Conservation (phyloP, 2,329 filamentous ascomycete genomes). For the Trichoderma sp. region DNA sequence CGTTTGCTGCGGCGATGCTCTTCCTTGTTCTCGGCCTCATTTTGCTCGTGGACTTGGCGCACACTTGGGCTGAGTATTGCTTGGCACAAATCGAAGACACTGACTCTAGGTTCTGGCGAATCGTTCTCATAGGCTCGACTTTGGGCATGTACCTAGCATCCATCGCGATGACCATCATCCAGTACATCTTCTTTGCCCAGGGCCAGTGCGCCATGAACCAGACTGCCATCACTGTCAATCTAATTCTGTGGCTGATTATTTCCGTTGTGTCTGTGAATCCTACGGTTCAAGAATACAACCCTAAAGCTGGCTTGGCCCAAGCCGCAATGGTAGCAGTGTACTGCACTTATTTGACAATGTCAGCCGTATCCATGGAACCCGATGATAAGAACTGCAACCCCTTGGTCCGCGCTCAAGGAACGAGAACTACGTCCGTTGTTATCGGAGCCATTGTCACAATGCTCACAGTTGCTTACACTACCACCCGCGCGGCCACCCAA, state of each 20-base stretch:
- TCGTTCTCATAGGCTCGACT: slow-evolving; percentile 86
- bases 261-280: slow-evolving; percentile 89
- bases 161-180: slow-evolving; percentile 89
- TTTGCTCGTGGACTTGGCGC: slow-evolving; percentile 89
- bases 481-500: slow-evolving; percentile 92
- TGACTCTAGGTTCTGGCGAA: slow-evolving; percentile 82
- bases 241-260: slow-evolving; percentile 78
- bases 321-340: slow-evolving; percentile 96
- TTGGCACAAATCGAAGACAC: slow-evolving; percentile 88
- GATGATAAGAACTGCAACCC: slow-evolving; percentile 94
- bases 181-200: slow-evolving; percentile 94
- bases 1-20: slow-evolving; percentile 83
- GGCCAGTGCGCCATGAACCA: slow-evolving; percentile 92
- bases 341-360: slow-evolving; percentile 98
- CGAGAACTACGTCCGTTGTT: slow-evolving; percentile 85
- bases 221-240: slow-evolving; percentile 90
- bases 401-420: slow-evolving; percentile 79
- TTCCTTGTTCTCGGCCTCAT: slow-evolving; percentile 93
- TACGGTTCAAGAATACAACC: slow-evolving; percentile 84
- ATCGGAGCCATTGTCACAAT: slow-evolving; percentile 95
- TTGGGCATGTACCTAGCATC: slow-evolving; percentile 91
- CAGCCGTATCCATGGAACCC: slow-evolving; percentile 97
- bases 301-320: slow-evolving; percentile 93
- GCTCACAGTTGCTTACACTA: slow-evolving; percentile 96
- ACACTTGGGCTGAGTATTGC: slow-evolving; percentile 97